Evolutionary conservation across 2,329 filamentous ascomycete genomes (phyloP).

Genomic region (Colletotrichum incanum): DNA sequence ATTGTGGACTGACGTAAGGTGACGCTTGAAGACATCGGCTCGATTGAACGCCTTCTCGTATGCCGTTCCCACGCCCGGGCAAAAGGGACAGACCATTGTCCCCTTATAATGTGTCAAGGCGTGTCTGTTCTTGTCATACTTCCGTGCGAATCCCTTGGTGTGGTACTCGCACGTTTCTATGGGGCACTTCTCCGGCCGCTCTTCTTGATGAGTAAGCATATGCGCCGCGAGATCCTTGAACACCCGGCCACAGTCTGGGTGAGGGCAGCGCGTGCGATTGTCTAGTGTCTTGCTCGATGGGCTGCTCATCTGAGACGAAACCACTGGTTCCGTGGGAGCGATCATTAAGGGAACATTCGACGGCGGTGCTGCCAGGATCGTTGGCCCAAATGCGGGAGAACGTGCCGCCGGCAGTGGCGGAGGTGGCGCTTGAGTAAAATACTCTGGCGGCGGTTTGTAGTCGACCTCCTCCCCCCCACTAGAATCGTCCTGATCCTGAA

Average conservation of each 20-base stretch:
- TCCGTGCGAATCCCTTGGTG: slow-evolving; percentile 92
- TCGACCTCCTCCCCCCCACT: slow-evolving; percentile 66
- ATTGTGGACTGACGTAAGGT: slow-evolving; percentile 91
- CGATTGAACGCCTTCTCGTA: slow-evolving; percentile 97
- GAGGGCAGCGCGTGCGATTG: slow-evolving; percentile 67
- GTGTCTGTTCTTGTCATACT: slow-evolving; percentile 98
- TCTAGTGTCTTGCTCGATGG: slow-evolving; percentile 53
- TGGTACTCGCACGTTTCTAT: slow-evolving; percentile 96
- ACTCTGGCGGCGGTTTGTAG: slow-evolving; percentile 38
- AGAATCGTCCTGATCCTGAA: slow-evolving; percentile 62
- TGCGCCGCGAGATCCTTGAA: slow-evolving; percentile 84
- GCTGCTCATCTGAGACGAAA: slow-evolving; percentile 45
- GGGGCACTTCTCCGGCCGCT: slow-evolving; percentile 95
- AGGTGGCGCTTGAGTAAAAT: slow-evolving; percentile 30
- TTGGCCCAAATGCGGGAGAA: slow-evolving; percentile 28
- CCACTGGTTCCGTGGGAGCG: slow-evolving; percentile 26
- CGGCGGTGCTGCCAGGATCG: slow-evolving; percentile 32
- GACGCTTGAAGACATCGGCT: slow-evolving; percentile 96
- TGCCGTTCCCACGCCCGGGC: slow-evolving; percentile 87
- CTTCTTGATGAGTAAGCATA: slow-evolving; percentile 95
- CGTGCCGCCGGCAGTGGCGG: slow-evolving; percentile 31
- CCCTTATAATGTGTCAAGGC: slow-evolving; percentile 98
- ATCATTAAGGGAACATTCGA: slow-evolving; percentile 23
- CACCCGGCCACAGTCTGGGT: slow-evolving; percentile 71
- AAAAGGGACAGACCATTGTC: slow-evolving; percentile 98